phyloP scores from a whole-genome alignment of 208 protist genomes.

The Leishmania braziliensis region DNA sequence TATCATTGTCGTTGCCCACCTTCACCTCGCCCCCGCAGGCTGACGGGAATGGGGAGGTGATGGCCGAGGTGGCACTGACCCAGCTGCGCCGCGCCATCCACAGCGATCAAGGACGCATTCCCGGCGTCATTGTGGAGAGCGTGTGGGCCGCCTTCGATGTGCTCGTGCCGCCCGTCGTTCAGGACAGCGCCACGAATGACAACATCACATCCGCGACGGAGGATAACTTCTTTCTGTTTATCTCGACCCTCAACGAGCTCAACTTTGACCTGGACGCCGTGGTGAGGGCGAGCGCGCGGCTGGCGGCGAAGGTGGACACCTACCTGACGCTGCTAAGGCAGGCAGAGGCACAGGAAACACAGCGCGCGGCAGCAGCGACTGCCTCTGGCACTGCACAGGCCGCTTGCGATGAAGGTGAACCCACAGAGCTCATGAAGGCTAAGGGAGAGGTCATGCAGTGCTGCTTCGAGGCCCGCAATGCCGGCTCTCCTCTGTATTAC shows the following conservation, averaged over 20 bases:
- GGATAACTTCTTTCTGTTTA: constrained; percentile 61
- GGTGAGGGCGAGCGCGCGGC: constrained; percentile 23
- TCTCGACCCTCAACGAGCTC: constrained; percentile 53
- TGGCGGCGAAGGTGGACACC: constrained; percentile 34
- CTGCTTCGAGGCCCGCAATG: constrained; percentile 55
- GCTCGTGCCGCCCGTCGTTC: constrained; percentile 49
- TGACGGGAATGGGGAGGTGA: constrained; percentile 5
- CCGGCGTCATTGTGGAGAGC: constrained; percentile 55
- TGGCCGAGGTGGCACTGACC: constrained; percentile 21
- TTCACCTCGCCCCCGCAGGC: not conserved
- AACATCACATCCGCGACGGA: constrained; percentile 29
- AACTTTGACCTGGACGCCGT: constrained; percentile 60
- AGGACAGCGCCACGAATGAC: constrained; percentile 30
- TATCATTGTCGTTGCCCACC: constrained; percentile 3
- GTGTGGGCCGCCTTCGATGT: constrained; percentile 74
- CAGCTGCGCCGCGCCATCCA: constrained; percentile 42
- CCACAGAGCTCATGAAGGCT: constrained; percentile 33
- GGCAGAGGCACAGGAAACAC: constrained; percentile 15
- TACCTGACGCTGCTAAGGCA: constrained; percentile 19
- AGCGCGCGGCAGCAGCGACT: not conserved
- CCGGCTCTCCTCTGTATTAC: constrained; percentile 74
- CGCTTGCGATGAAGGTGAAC: not conserved
- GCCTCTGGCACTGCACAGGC: not conserved
- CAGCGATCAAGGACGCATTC: constrained; percentile 51
- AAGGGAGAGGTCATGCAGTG: constrained; percentile 53